Base-by-base conservation (phyloP, 148 eudicot species). In the Chenopodium album region DNA sequence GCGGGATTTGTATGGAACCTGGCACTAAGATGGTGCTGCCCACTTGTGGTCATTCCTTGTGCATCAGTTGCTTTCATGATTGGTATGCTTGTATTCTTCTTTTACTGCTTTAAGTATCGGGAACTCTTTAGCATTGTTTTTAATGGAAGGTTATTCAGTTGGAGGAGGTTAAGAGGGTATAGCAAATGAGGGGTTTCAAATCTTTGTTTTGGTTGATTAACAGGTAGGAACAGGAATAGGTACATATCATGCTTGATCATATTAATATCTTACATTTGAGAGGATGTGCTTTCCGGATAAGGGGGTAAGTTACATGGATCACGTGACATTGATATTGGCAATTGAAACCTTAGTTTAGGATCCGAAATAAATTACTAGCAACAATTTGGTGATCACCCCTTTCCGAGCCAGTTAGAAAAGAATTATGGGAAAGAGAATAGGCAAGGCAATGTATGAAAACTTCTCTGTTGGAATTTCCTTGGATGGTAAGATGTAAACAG, bases 1-100 rank as follows among this genome's bases (percentile, higher is more conserved):
- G 98, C 73, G 93, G 93, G 16, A 95, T 95, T 82, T 95, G 98
- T 76, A 85, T 93, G 96, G 98, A 95, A 83, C 79, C 81, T 76
- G 85, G 88, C 83, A 83, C 89, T 73, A 91, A 91, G 76, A 88
- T 92, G 84, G 97, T 88, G 20, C 77, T 95, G 71, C 98, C 98
- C 5, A 78, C 88, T 79, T 95, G 98, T 71, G 93, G 93, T 65
- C 98, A 95, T 85, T 90, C 92, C 20, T 84, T 95, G 93, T 95
- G 98, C 90, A 86, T 86, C 70, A 79, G 78, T 26, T 95, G 98
- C 83, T 95, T 90, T 87, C 85, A 85, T 65, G 92, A 95, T 77
- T 95, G 98, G 98, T 94, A 91, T 64, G 72, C 17, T 20, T 69
- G 44, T 62, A 46, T 66, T 14, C 76, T 72, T 29, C 31, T 65